Percentiles rank a stretch among this genome's conserved stretches.
These are phyloP conservation scores for Arxiozyma heterogenica DNA, from an alignment of 1,139 yeast genomes.

Conservation along the genomic window DNA sequence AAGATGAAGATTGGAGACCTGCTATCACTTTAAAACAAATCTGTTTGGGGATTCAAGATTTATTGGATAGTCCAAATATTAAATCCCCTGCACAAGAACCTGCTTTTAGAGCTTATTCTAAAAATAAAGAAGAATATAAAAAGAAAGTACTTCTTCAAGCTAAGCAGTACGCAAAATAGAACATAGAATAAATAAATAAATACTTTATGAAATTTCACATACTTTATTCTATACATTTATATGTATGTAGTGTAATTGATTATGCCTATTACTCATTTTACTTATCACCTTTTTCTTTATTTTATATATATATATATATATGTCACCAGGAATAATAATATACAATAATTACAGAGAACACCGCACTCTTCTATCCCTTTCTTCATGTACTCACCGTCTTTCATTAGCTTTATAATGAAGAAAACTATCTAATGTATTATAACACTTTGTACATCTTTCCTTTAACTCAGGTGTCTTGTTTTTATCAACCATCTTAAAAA, in stretches of 20 bases:
- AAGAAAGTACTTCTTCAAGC: constrained; percentile 78
- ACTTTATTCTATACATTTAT: background rate
- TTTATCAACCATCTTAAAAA: constrained; percentile 55
- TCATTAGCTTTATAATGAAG: constrained; percentile 59
- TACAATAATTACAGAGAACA: background rate
- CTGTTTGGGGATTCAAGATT: constrained; percentile 84
- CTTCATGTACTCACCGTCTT: constrained; percentile 7
- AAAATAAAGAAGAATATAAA: constrained; percentile 59
- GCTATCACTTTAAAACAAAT: constrained; percentile 89
- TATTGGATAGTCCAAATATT: constrained; percentile 83
- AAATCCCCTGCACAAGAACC: constrained; percentile 97
- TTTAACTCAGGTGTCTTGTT: constrained; percentile 51
- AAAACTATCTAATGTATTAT: constrained; percentile 61
- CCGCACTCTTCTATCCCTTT: background rate
- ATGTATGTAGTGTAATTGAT: background rate
- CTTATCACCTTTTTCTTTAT: background rate
- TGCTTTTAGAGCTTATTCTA: constrained; percentile 79
- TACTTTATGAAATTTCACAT: no score
- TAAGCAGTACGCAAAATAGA: constrained; percentile 47
- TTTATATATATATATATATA: background rate
- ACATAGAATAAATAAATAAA: background rate
- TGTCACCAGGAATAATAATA: background rate
- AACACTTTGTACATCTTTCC: constrained; percentile 58
- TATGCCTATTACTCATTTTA: background rate
- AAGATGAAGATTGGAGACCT: constrained; percentile 97